Evolutionary conservation across 768 basidiomycete genomes (phyloP).

Genomic region (Mycena vulgaris): DNA sequence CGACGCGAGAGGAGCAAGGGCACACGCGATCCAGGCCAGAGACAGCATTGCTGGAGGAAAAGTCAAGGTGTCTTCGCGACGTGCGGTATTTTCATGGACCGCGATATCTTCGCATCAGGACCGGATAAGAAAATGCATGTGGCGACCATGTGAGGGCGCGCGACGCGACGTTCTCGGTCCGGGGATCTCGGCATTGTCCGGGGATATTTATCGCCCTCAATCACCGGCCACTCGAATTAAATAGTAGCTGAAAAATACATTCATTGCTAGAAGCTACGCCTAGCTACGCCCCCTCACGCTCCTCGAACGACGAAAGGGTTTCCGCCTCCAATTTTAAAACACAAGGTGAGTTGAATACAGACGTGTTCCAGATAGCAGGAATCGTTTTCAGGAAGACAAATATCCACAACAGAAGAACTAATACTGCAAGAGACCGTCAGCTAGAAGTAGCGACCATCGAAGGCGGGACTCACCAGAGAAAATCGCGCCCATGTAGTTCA

Average conservation of each 20-base stretch:
- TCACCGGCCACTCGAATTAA: no score
- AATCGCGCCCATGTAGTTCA: conserved; percentile 67
- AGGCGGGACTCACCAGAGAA: conserved; percentile 60
- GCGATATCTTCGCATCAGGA: no score
- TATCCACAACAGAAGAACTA: conserved; percentile 61
- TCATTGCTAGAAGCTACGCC: no score
- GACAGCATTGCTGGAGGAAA: conserved; percentile 15
- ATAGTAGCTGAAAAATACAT: no score
- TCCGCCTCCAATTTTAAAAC: conserved; percentile 44
- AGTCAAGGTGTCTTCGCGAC: neutral
- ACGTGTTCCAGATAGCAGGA: conserved; percentile 60
- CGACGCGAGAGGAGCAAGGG: conserved; percentile 9
- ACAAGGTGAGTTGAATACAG: conserved; percentile 65
- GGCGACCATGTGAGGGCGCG: no score
- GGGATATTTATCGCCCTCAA: no score
- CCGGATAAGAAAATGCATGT: no score
- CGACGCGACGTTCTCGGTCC: no score
- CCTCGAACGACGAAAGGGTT: conserved; percentile 8
- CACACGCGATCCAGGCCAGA: conserved; percentile 20
- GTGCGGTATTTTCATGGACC: neutral
- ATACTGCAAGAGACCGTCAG: conserved; percentile 43
- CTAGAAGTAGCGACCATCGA: neutral
- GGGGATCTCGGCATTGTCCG: no score
- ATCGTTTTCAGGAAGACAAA: conserved; percentile 59
- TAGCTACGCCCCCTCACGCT: no score